Evolutionary conservation across 352 stramenopile genomes (phyloP), one percentile per base, ranked within the genome.

Genomic region (Phytophthora syringae): DNA sequence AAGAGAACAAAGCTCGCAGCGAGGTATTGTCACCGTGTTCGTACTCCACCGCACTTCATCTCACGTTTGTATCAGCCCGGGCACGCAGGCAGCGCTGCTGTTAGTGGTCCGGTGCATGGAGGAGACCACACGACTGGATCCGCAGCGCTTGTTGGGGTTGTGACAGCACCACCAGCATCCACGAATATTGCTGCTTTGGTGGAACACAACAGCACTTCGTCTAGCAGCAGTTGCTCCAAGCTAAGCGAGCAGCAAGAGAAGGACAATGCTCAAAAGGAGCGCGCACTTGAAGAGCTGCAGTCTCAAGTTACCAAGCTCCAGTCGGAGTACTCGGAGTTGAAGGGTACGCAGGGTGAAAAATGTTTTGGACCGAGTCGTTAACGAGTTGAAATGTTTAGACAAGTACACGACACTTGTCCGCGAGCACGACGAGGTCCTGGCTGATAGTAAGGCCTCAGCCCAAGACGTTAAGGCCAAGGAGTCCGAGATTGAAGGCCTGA

Each of bases 401-500:
- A 72, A 83, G 36, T 63, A 75, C 40, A 54, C 75, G 28, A 39
- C 37, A 40, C 59, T 84, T 43, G 45, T 60, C 7, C 22, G 13
- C 18, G 69, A 77, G 7, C 55, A 83, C 30, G 21, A 39, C 3
- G 49, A 56, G 9, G 18, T 63, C 22, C 18, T 60, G 30, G 11
- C 28, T 7, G 48, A 60, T 24, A 53, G 20, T 16, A 60, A 60
- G 25, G 42, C 48, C 15, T 47, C 56, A 9, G 34, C 60, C 13
- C 20, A 76, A 52, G 52, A 48, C 16, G 47, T 82, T 5, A 47
- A 77, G 25, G 61, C 67, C 11, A 79, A 75, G 34, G 47, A 83
- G 6, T 28, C 52, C 1, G 62, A 76, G 51, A 84, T 90, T 12
- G 64, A 63, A 22, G 53, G 80, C 11, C 65, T 90, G 24, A 63